Conservation (phyloP, 163 green algal genomes). For the Chlamydomonas reinhardtii region DNA sequence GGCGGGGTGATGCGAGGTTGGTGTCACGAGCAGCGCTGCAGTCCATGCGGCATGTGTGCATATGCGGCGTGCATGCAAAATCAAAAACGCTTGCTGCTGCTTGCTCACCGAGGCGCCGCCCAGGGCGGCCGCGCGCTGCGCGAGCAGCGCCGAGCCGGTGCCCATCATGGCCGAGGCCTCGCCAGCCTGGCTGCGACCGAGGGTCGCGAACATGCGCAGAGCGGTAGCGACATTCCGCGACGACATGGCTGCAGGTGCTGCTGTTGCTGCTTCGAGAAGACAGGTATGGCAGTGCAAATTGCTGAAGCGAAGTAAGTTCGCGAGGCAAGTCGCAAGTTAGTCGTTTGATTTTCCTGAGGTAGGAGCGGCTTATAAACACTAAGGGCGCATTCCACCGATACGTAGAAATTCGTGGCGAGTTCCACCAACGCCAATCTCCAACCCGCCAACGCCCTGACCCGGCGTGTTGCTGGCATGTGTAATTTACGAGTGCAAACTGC, state of each 20-base stretch:
- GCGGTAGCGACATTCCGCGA: background rate
- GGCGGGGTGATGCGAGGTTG: background rate
- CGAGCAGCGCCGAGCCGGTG: background rate
- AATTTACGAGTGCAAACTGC: background rate
- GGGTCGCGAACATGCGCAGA: background rate
- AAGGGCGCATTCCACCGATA: too few species aligned
- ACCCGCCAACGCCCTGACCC: background rate
- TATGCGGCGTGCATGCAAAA: background rate
- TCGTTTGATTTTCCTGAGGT: background rate
- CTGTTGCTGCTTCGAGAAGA: background rate
- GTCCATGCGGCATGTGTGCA: background rate
- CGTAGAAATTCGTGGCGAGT: background rate
- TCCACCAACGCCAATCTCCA: background rate
- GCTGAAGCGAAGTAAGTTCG: background rate
- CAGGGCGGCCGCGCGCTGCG: slow-evolving; percentile 1
- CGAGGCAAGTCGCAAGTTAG: background rate
- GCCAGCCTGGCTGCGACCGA: slow-evolving; percentile 1
- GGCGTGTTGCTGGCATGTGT: background rate
- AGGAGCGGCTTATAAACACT: background rate
- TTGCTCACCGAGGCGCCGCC: background rate
- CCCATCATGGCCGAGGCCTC: background rate
- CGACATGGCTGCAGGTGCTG: background rate
- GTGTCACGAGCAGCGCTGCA: background rate
- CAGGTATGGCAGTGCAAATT: background rate
- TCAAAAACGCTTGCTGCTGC: background rate